These are phyloP conservation scores for Toxicodendron radicans DNA, from an alignment of 345 rosid genomes.

Conservation along the genomic window DNA sequence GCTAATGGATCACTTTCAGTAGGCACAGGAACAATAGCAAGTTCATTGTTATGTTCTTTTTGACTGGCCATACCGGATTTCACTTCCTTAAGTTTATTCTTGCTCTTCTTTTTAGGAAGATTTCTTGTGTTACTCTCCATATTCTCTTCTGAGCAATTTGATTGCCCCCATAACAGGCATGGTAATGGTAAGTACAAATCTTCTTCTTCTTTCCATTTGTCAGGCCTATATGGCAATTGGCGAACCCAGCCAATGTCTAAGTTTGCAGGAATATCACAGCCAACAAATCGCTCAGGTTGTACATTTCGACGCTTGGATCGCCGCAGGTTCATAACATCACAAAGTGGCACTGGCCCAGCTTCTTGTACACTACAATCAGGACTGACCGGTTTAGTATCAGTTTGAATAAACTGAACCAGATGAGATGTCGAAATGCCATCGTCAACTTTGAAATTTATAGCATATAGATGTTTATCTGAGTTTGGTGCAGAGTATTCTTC, in stretches of 20 bases:
- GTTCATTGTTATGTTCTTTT: constrained; percentile 27
- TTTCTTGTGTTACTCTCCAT: constrained; percentile 23
- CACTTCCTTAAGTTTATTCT: constrained; percentile 20
- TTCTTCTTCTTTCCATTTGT: constrained; percentile 41
- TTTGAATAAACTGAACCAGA: constrained; percentile 38
- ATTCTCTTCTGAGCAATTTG: constrained; percentile 22
- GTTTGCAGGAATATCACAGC: constrained; percentile 38
- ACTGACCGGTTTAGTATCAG: constrained; percentile 24
- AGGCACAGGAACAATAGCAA: constrained; percentile 56
- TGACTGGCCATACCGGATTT: constrained; percentile 19
- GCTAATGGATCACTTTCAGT: constrained; percentile 36
- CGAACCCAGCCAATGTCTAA: constrained; percentile 46
- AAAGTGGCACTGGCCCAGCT: constrained; percentile 23
- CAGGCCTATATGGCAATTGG: constrained; percentile 41
- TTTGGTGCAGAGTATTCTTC: constrained; percentile 26
- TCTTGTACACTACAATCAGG: constrained; percentile 21
- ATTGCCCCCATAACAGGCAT: constrained; percentile 29
- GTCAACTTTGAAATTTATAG: constrained; percentile 53
- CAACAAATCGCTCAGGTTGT: constrained; percentile 65
- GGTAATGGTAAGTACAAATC: constrained; percentile 64
- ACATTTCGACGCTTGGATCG: constrained; percentile 70
- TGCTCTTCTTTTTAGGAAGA: constrained; percentile 20
- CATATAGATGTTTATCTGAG: constrained; percentile 27
- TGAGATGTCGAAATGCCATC: constrained; percentile 41
- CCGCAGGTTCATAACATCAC: constrained; percentile 52